Evolutionary conservation across 2,329 filamentous ascomycete genomes (phyloP).

Genomic region (Orbilia blumenaviensis): DNA sequence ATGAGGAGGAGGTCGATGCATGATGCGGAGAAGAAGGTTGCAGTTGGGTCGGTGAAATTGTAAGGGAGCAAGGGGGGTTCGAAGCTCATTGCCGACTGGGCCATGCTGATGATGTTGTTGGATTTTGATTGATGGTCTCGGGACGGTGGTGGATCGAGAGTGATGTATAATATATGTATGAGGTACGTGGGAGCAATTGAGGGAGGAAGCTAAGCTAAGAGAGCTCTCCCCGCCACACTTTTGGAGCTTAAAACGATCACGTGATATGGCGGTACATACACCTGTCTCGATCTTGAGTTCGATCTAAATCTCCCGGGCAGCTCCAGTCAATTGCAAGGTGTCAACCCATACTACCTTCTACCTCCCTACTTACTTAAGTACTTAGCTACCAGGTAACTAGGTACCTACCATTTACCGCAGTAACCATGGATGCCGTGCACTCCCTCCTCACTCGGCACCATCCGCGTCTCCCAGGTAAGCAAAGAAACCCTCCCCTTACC

Average conservation of each 20-base stretch:
- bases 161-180: too few species aligned
- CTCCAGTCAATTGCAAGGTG: too few species aligned
- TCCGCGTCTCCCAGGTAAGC: background rate
- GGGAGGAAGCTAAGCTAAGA: too few species aligned
- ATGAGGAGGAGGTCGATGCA: constrained; percentile 95
- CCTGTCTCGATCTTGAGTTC: background rate
- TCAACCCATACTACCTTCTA: too few species aligned
- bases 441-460: constrained; percentile 3
- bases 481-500: background rate
- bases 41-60: constrained; percentile 76
- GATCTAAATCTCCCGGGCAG: too few species aligned
- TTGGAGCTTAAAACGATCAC: background rate
- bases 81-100: constrained; percentile 72
- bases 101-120: background rate
- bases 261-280: background rate
- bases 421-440: constrained; percentile 1
- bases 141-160: too few species aligned
- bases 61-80: constrained; percentile 74
- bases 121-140: too few species aligned
- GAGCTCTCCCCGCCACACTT: too few species aligned
- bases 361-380: background rate
- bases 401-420: background rate
- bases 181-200: too few species aligned
- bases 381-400: background rate
- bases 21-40: constrained; percentile 80